phyloP scores from a whole-genome alignment of 2,329 filamentous ascomycete species.

The Ceratocystis eucalypticola region DNA sequence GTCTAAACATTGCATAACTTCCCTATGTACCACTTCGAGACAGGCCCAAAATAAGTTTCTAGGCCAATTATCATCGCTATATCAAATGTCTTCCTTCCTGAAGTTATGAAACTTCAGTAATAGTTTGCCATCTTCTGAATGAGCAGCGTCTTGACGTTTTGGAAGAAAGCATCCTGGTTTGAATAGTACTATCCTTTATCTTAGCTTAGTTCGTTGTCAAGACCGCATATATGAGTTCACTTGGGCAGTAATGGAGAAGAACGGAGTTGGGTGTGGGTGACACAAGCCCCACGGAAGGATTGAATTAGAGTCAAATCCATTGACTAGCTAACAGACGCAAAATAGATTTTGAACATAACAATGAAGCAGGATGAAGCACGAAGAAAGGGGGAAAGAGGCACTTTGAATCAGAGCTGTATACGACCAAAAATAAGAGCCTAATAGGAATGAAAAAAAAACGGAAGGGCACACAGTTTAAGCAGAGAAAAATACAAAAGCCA shows the following conservation, averaged over 20 bases:
- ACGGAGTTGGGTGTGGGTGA: neutral
- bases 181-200: too few species aligned
- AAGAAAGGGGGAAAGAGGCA: neutral
- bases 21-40: too few species aligned
- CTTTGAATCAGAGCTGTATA: too few species aligned
- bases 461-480: neutral
- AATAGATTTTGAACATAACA: neutral
- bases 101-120: too few species aligned
- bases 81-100: too few species aligned
- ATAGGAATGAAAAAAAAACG: slow-evolving; percentile 3
- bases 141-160: too few species aligned
- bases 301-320: neutral
- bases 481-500: slow-evolving; percentile 3
- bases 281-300: neutral
- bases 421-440: neutral
- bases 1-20: too few species aligned
- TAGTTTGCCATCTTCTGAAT: too few species aligned
- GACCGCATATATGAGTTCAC: too few species aligned
- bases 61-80: too few species aligned
- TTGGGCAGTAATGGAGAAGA: neutral
- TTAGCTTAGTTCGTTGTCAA: neutral
- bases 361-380: slow-evolving; percentile 1
- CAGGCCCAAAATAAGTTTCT: too few species aligned
- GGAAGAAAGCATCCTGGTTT: too few species aligned
- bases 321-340: neutral